phyloP scores from a whole-genome alignment of 2,329 filamentous ascomycete species.

The Stagonosporopsis rhizophila region DNA sequence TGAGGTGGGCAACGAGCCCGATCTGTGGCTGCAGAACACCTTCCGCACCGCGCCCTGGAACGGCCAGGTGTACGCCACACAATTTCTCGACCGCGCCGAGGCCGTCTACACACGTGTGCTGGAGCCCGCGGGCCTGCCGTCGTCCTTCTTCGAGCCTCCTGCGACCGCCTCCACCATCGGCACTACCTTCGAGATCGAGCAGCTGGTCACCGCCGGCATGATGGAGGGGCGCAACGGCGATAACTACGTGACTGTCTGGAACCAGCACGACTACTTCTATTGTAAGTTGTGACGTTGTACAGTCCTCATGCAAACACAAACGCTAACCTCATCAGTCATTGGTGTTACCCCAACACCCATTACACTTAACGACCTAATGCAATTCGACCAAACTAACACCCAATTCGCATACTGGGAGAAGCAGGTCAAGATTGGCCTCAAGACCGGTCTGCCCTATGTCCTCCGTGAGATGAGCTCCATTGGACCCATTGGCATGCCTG shows the following conservation, averaged over 20 bases:
- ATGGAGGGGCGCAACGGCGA: constrained; percentile 46
- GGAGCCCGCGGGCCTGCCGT: constrained; percentile 49
- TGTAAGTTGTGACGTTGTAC: constrained; percentile 36
- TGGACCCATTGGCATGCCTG: constrained; percentile 56
- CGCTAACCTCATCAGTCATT: constrained; percentile 48
- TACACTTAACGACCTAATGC: constrained; percentile 55
- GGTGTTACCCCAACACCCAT: constrained; percentile 55
- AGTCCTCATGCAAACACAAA: neutral
- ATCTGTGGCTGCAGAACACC: constrained; percentile 53
- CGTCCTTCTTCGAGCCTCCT: constrained; percentile 58
- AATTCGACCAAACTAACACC: constrained; percentile 55
- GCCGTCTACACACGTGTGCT: constrained; percentile 56
- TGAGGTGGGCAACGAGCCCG: constrained; percentile 55
- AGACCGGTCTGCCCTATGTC: constrained; percentile 56
- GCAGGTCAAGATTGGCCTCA: constrained; percentile 53
- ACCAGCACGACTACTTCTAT: constrained; percentile 63
- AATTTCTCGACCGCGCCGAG: constrained; percentile 56
- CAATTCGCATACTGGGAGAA: constrained; percentile 58
- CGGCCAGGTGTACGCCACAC: constrained; percentile 53
- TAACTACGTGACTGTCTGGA: constrained; percentile 55
- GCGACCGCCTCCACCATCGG: constrained; percentile 60
- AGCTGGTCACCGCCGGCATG: constrained; percentile 53
- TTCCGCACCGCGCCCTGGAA: constrained; percentile 56
- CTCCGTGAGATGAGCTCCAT: constrained; percentile 61
- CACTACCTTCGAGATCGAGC: constrained; percentile 57